Evolutionary conservation across 768 basidiomycete species (phyloP).

Genomic region (Boletus fagicola): DNA sequence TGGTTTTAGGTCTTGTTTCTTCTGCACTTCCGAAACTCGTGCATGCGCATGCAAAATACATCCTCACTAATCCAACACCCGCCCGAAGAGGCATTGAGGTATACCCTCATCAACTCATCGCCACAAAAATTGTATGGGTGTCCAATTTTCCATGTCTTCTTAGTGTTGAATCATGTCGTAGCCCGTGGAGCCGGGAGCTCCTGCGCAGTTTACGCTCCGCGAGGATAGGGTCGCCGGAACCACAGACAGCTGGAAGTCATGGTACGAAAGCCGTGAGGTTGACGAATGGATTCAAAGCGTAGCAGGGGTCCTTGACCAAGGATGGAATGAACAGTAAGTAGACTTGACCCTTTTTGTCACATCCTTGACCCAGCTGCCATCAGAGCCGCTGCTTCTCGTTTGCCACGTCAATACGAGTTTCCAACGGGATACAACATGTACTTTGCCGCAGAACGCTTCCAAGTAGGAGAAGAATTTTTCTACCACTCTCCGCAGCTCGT

Average conservation of each 20-base stretch:
- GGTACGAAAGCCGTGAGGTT: constrained; percentile 79
- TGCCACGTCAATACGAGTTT: constrained; percentile 83
- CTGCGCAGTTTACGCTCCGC: constrained; percentile 67
- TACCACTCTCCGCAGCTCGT: constrained; percentile 59
- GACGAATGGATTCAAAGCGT: constrained; percentile 94
- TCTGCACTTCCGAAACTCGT: constrained; percentile 79
- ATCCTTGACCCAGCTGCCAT: background rate
- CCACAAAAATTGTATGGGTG: constrained; percentile 64
- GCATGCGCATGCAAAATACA: constrained; percentile 72
- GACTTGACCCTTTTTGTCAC: background rate
- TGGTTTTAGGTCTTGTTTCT: constrained; percentile 63
- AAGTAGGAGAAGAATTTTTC: constrained; percentile 89
- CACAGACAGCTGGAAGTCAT: constrained; percentile 76
- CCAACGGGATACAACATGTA: constrained; percentile 87
- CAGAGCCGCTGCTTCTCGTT: constrained; percentile 59
- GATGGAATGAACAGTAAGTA: constrained; percentile 85
- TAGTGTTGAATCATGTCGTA: constrained; percentile 31
- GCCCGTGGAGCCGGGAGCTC: constrained; percentile 69
- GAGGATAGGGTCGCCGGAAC: constrained; percentile 71
- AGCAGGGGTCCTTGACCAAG: constrained; percentile 79
- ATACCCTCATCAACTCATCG: constrained; percentile 84
- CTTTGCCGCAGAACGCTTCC: constrained; percentile 79
- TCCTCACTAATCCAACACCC: constrained; percentile 50
- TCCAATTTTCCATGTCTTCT: background rate
- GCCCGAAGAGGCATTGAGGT: constrained; percentile 63